Conservation (phyloP, 2,329 filamentous ascomycete species). For the Phialophora chinensis region DNA sequence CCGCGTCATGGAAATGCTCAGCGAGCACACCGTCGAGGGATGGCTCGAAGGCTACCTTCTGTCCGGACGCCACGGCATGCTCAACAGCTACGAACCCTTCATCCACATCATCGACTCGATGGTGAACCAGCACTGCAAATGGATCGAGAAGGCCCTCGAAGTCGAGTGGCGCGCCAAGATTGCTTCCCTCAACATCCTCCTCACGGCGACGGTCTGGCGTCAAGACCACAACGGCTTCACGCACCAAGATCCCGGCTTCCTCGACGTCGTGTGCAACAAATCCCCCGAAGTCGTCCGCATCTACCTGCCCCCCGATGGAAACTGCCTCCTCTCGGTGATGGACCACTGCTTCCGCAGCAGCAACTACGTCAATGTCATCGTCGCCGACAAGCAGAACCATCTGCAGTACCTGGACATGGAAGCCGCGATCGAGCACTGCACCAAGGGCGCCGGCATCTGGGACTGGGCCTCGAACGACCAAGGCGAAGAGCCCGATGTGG, state of each 20-base stretch:
- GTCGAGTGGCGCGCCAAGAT: slow-evolving; percentile 77
- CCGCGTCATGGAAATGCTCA: slow-evolving; percentile 83
- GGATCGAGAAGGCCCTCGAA: slow-evolving; percentile 81
- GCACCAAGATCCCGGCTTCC: slow-evolving; percentile 79
- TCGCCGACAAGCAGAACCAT: slow-evolving; percentile 80
- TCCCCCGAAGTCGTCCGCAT: slow-evolving; percentile 79
- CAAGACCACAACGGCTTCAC: slow-evolving; percentile 87
- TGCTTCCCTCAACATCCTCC: slow-evolving; percentile 77
- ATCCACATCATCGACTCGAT: slow-evolving; percentile 84
- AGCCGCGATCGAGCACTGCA: slow-evolving; percentile 74
- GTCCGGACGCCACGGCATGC: slow-evolving; percentile 74
- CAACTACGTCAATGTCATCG: slow-evolving; percentile 83
- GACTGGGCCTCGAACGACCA: slow-evolving; percentile 75
- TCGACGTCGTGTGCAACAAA: slow-evolving; percentile 80
- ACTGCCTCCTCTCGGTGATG: slow-evolving; percentile 76
- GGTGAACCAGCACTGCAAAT: slow-evolving; percentile 87
- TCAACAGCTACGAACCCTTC: slow-evolving; percentile 84
- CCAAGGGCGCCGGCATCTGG: slow-evolving; percentile 80
- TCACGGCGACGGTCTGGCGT: slow-evolving; percentile 79
- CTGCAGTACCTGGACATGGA: slow-evolving; percentile 78
- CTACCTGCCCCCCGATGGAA: slow-evolving; percentile 80
- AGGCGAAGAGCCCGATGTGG: slow-evolving; percentile 70
- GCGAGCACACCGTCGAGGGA: slow-evolving; percentile 78
- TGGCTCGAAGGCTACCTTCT: slow-evolving; percentile 82
- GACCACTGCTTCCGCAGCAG: slow-evolving; percentile 74